Base-by-base conservation (phyloP, 306 rosid genomes). In the Lablab purpureus region DNA sequence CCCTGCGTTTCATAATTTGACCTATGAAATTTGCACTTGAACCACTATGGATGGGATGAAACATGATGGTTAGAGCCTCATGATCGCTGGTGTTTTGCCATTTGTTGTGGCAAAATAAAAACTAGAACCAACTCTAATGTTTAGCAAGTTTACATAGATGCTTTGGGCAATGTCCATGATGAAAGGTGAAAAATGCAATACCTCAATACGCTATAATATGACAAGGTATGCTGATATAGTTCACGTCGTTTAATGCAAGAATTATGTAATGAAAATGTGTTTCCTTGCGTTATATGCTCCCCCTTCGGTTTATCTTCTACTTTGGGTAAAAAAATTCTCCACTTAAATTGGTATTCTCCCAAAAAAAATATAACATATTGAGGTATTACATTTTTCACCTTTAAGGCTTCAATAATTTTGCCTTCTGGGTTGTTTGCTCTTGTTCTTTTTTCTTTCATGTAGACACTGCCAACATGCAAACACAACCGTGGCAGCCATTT, bases 21-120 rank as follows among this genome's bases (percentile, higher is more conserved):
- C 71, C 60, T 15, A 37, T 40, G 60, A 51, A 46, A 64, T 45
- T 51, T 13, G 74, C 71, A 72, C 78, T 51, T 37, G 59, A 73
- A 52, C 47, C 50, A 23, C 66, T 60, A 0, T 34, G 17, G 34
- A 50, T 11, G 67, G 67, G 10, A 54, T 40, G 46, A 40, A 52
- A 52, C 58, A 74, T 59, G 17, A 19, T 67, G 6, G 15, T 18
- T 63, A 59, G 59, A 50, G 30, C 52, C 34, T 60, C 19, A 18
- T 60, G 7, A 60, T 13, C 41, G 18, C 66, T 11, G 11, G 64
- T 22, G 17, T 59, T 12, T 59, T 25, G 37, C 2, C 66, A 59
- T 27, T 25, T 59, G 62, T 59, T 14, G 37, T 59, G 66, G 18
- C 37, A 56, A 59, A 59, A 59, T 59, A 59, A 18, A 59, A 59